phyloP scores from a whole-genome alignment of 1,284 basidiomycete species.

The Cutaneotrichosporon mucoides region DNA sequence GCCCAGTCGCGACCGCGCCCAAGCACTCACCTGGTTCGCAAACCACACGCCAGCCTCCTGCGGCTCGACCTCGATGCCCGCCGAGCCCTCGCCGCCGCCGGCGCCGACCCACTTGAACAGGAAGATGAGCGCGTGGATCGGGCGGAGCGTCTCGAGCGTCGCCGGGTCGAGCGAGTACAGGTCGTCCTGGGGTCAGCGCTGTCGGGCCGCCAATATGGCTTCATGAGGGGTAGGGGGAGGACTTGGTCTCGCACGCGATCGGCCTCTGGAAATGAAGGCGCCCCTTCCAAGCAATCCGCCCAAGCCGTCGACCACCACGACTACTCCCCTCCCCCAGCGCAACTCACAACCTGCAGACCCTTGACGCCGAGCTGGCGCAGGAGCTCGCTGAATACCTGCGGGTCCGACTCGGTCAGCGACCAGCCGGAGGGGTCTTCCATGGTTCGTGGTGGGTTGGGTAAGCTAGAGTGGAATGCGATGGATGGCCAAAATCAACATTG shows the following conservation, averaged over 20 bases:
- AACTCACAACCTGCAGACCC: constrained; percentile 51
- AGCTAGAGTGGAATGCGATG: background rate
- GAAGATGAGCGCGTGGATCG: constrained; percentile 82
- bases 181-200: constrained; percentile 57
- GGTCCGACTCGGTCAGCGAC: constrained; percentile 51
- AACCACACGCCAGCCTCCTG: constrained; percentile 78
- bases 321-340: background rate
- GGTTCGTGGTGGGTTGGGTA: constrained; percentile 1
- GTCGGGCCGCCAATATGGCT: no score
- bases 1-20: no score
- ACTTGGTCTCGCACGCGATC: no score
- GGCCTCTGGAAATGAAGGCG: no score
- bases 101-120: constrained; percentile 83
- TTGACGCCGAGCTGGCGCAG: constrained; percentile 50
- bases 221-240: no score
- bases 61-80: constrained; percentile 55
- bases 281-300: no score
- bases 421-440: constrained; percentile 47
- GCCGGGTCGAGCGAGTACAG: constrained; percentile 78
- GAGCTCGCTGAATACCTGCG: constrained; percentile 51
- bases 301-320: no score
- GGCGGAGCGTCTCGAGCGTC: constrained; percentile 65
- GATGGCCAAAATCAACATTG: constrained; percentile 5
- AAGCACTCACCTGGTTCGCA: constrained; percentile 62
- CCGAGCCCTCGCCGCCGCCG: constrained; percentile 48